These are phyloP conservation scores for Vachellia pachyceras DNA, from an alignment of 306 rosid species.

Conservation along the genomic window DNA sequence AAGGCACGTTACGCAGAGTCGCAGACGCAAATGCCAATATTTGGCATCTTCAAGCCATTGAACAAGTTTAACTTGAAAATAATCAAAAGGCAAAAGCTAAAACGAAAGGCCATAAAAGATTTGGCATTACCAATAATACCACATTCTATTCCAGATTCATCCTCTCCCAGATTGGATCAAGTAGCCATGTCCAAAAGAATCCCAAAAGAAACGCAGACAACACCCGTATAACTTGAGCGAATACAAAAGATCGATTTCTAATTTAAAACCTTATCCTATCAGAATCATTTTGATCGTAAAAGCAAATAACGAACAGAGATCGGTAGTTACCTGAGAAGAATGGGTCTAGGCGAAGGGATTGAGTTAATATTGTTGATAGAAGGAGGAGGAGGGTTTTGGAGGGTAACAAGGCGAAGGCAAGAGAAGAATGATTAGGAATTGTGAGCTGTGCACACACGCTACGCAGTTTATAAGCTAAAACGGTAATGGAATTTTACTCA, in stretches of 20 bases:
- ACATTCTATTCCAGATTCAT: not conserved
- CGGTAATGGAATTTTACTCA: constrained; percentile 44
- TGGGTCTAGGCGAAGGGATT: not conserved
- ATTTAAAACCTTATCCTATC: not conserved
- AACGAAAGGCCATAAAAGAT: not conserved
- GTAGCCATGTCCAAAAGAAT: not conserved
- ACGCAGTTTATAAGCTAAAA: constrained; percentile 59
- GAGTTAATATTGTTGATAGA: not conserved
- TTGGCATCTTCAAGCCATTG: too few relatives aligned
- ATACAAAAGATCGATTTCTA: not conserved
- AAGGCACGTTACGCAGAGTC: not conserved
- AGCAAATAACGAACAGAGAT: not conserved
- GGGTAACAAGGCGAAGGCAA: too few relatives aligned
- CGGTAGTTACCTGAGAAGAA: constrained; percentile 36
- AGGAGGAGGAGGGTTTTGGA: not conserved
- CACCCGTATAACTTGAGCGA: not conserved
- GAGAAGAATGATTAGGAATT: constrained; percentile 37
- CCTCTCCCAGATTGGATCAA: constrained; percentile 9
- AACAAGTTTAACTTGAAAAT: not conserved
- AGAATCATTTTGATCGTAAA: constrained; percentile 20
- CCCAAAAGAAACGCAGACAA: not conserved
- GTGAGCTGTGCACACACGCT: constrained; percentile 62
- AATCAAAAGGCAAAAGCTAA: not conserved
- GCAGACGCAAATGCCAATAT: not conserved
- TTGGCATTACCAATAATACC: not conserved